Evolutionary conservation across 805 yeast species (phyloP).

Genomic region (Cyberlindnera amylophila): DNA sequence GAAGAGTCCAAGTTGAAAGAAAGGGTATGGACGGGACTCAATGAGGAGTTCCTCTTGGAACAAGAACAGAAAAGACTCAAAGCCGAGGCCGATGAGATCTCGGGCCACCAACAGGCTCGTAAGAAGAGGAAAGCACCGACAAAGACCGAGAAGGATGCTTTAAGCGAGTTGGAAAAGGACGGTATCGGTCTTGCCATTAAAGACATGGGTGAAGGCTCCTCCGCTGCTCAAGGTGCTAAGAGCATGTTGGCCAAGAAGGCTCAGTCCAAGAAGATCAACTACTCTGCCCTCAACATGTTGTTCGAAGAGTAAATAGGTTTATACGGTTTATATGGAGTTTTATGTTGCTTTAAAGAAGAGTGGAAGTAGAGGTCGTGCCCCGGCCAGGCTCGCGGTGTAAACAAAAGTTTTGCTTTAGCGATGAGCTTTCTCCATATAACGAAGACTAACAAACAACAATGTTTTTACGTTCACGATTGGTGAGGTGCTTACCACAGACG

Average conservation of each 20-base stretch:
- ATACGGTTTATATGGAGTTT: not conserved
- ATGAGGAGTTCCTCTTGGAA: slow-evolving; percentile 78
- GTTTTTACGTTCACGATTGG: not conserved
- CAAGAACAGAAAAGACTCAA: slow-evolving; percentile 84
- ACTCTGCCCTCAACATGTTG: slow-evolving; percentile 65
- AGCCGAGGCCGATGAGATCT: slow-evolving; percentile 79
- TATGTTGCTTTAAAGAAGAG: no score
- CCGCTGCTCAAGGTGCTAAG: slow-evolving; percentile 79
- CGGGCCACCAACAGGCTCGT: slow-evolving; percentile 65
- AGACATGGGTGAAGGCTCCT: slow-evolving; percentile 37
- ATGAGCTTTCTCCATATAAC: not conserved
- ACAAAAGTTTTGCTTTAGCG: no score
- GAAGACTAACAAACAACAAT: not conserved
- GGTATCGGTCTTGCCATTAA: slow-evolving; percentile 41
- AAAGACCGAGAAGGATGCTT: slow-evolving; percentile 29
- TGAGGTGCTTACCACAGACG: not conserved
- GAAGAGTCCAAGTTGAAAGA: slow-evolving; percentile 76
- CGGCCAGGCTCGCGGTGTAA: no score
- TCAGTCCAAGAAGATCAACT: slow-evolving; percentile 86
- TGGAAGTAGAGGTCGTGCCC: no score
- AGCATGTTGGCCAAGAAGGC: slow-evolving; percentile 71
- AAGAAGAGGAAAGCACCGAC: slow-evolving; percentile 41
- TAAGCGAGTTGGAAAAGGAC: slow-evolving; percentile 31
- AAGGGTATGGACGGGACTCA: slow-evolving; percentile 83
- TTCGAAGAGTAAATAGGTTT: slow-evolving; percentile 25